Evolutionary conservation across 495 filamentous ascomycete genomes (phyloP), one percentile per base, ranked within the genome.

Genomic region (Xylaria bambusicola): DNA sequence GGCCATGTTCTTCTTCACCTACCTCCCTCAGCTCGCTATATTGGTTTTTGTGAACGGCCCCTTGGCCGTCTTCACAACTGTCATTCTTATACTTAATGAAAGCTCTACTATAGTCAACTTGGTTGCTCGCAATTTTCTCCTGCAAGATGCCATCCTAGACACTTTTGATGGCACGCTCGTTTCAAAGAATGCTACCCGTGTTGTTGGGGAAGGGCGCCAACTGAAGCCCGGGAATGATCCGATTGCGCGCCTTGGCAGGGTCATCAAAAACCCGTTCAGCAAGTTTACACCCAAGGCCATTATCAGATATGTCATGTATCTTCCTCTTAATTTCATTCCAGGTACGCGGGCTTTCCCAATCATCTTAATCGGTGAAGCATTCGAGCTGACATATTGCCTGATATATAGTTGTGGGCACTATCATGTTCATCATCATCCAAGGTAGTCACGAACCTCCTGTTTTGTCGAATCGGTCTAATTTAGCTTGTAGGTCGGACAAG

Each of bases 281-380:
- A 82, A 80, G 24, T 86, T 91, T 64, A 85, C 81, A 1, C 83
- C 86, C 3, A 81, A 79, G 61, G 82, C 85, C 2, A 51, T 95
- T 13, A 67, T 96, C 7, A 76, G 88, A 42, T 90, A 91, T 62
- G 70, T 91, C n/a, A 68, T 90, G 40, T 89, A 92, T 65, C 76
- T 97, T n/a, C 93, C 94, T 12, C 78, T 98, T 49, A 97, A 96
- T 71, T 87, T 97, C 57, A 88, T 98, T 41, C 94, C 94, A 40
- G 72, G 76, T 79, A 77, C 40, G 69, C 5, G 15, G 42, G 10
- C 41, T 26, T 3, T 12, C 13, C 18, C 15, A n/a, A 60, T 23
- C 13, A 29, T 13, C 24, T 0, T 12, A 7, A 8, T 5, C 5
- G 10, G 17, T 24, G 9, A 7, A 36, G 6, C 33, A 1, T 31